Evolutionary conservation across 108 stramenopile genomes (phyloP).

Genomic region (Conticribra weissflogii): DNA sequence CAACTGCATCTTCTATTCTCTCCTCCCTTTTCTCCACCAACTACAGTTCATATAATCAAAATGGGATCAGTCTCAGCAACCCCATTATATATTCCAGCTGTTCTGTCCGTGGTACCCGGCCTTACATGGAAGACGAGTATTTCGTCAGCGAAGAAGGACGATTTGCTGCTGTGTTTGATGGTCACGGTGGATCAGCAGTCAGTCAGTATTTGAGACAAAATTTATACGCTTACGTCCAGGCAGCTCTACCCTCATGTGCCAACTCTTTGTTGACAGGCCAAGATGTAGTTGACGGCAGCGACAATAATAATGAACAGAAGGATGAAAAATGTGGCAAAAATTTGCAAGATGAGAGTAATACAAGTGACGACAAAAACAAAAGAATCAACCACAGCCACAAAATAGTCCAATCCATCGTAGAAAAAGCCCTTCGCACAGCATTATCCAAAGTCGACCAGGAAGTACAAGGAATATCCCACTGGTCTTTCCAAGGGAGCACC

Average conservation of each 20-base stretch:
- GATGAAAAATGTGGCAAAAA: constrained; percentile 7
- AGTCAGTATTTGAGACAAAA: constrained; percentile 82
- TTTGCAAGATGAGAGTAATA: not conserved
- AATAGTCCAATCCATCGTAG: constrained; percentile 12
- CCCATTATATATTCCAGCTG: constrained; percentile 26
- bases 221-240: constrained; percentile 70
- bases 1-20: constrained; percentile 1
- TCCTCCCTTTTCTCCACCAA: too few relatives aligned
- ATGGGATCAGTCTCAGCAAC: not conserved
- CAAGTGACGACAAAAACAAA: constrained; percentile 3
- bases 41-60: too few relatives aligned
- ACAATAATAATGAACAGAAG: too few relatives aligned
- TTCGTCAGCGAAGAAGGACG: constrained; percentile 50
- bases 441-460: constrained; percentile 74
- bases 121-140: constrained; percentile 88
- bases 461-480: constrained; percentile 64
- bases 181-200: constrained; percentile 92
- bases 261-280: not conserved
- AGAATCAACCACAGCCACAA: not conserved
- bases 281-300: too few relatives aligned
- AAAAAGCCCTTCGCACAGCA: constrained; percentile 48
- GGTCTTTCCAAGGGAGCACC: constrained; percentile 90
- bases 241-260: constrained; percentile 38
- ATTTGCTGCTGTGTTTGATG: constrained; percentile 94
- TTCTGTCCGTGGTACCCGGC: constrained; percentile 58